Evolutionary conservation across 2,329 filamentous ascomycete genomes (phyloP), one percentile per base, ranked within the genome.

Genomic region (Penicillium sp.): DNA sequence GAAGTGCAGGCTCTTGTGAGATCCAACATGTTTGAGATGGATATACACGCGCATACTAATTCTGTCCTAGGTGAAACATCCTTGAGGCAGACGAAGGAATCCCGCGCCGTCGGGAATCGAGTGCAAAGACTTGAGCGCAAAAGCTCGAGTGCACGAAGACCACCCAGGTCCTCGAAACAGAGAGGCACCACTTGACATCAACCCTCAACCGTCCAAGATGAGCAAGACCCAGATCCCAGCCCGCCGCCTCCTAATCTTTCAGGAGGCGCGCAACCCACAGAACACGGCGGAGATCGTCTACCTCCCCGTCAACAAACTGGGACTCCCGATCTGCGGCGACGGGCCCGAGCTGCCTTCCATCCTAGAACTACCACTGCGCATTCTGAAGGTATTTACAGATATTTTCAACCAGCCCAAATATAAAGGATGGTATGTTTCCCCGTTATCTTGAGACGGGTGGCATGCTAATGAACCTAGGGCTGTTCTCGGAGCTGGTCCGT

Each of bases 351-450:
- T 70, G 5, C 67, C 69, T 0, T 71, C 68, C 4, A 63, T 72
- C 6, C 46, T 71, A 33, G 67, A 71, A 25, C 46, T 72, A 41
- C 69, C 69, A 22, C 44, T 72, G 51, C 58, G 66, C 11, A 65
- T 68, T 24, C 30, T 72, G 51, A 64, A 55, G 42, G 67, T 63
- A n/a, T 72, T 72, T 54, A 72, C 69, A 36, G 69, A 72, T 33
- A 68, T 72, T 50, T 72, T 72, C 27, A 72, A 72, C 57, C 61
- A 65, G 48, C 64, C 64, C 2, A 71, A 67, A 53, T 72, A 69
- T 59, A 70, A 71, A 58, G 68, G 69, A 31, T 72, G 69, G 69
- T 72, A 58, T 35, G 46, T 13, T 18, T 20, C 3, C 4, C 39
- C 43, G n/a, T 44, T 27, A 3, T 5, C 14, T 8, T 18, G n/a